Evolutionary conservation across 2,329 filamentous ascomycete species (phyloP).

Genomic region (Colletotrichum nymphaeae): DNA sequence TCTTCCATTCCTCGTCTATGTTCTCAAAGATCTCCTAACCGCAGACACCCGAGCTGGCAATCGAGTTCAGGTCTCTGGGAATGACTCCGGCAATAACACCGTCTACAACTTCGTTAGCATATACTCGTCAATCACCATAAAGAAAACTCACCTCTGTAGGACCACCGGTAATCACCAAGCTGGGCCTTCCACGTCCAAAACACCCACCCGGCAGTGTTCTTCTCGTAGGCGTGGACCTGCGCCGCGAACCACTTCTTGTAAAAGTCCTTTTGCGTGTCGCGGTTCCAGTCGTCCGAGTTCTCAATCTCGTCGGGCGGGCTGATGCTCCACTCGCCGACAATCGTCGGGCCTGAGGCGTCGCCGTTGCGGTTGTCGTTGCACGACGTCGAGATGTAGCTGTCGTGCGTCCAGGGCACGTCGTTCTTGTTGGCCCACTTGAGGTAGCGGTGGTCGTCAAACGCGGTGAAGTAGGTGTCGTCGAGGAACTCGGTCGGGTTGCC

Average conservation of each 20-base stretch:
- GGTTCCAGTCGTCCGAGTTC: conserved; percentile 55
- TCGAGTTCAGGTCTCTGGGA: conserved; percentile 29
- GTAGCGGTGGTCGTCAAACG: conserved; percentile 71
- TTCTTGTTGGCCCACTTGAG: conserved; percentile 60
- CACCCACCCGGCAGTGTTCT: conserved; percentile 61
- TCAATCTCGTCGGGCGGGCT: conserved; percentile 61
- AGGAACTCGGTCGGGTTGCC: conserved; percentile 63
- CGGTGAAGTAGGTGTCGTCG: conserved; percentile 53
- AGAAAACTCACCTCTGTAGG: conserved; percentile 37
- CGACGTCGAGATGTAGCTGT: conserved; percentile 61
- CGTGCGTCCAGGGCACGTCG: conserved; percentile 54
- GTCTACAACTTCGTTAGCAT: conserved; percentile 13
- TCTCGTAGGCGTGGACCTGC: conserved; percentile 66
- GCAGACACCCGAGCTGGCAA: conserved; percentile 26
- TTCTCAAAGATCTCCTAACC: neutral
- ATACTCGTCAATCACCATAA: neutral
- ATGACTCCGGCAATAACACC: conserved; percentile 30
- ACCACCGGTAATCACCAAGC: conserved; percentile 45
- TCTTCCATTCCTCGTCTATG: neutral
- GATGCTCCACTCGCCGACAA: conserved; percentile 71
- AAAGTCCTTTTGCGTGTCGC: conserved; percentile 56
- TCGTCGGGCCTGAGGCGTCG: conserved; percentile 53
- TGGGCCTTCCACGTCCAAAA: conserved; percentile 71
- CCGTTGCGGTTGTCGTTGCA: conserved; percentile 59
- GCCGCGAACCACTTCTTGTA: conserved; percentile 69